phyloP scores from a whole-genome alignment of 768 basidiomycete genomes.

The Naematelia encephala region DNA sequence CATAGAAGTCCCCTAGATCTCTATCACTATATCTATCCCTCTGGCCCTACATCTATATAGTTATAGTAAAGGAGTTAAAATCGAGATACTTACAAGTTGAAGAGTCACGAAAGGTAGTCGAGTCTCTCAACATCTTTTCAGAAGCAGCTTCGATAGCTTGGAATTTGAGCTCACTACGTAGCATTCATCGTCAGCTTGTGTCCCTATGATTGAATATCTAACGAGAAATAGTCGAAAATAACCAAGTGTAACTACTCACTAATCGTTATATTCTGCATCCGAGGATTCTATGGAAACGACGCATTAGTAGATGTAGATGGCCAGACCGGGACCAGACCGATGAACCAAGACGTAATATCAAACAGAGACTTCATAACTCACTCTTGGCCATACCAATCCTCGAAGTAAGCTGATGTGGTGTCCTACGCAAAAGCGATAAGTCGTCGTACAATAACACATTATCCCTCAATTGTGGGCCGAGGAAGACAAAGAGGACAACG shows the following conservation, averaged over 20 bases:
- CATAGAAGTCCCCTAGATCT: too few species aligned
- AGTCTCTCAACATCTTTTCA: conserved; percentile 89
- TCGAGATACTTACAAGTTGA: conserved; percentile 59
- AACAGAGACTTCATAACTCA: too few species aligned
- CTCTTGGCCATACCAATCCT: conserved; percentile 92
- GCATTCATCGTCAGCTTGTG: conserved; percentile 1
- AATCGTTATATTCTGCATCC: conserved; percentile 89
- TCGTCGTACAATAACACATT: neutral
- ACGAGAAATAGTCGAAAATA: neutral
- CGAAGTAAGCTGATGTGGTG: conserved; percentile 82
- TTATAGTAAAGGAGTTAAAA: too few species aligned
- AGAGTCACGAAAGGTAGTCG: conserved; percentile 77
- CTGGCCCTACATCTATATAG: too few species aligned
- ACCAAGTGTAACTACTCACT: conserved; percentile 35
- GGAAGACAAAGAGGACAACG: neutral
- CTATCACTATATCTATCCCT: too few species aligned
- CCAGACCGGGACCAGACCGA: too few species aligned
- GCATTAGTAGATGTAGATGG: conserved; percentile 13
- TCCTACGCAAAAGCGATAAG: conserved; percentile 55
- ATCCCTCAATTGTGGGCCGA: too few species aligned
- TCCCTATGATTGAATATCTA: neutral
- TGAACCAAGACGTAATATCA: too few species aligned
- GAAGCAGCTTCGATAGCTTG: conserved; percentile 69
- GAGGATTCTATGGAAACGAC: conserved; percentile 62
- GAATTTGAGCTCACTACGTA: conserved; percentile 63